phyloP scores from a whole-genome alignment of 2,329 filamentous ascomycete genomes.

The Claviceps fusiformis region DNA sequence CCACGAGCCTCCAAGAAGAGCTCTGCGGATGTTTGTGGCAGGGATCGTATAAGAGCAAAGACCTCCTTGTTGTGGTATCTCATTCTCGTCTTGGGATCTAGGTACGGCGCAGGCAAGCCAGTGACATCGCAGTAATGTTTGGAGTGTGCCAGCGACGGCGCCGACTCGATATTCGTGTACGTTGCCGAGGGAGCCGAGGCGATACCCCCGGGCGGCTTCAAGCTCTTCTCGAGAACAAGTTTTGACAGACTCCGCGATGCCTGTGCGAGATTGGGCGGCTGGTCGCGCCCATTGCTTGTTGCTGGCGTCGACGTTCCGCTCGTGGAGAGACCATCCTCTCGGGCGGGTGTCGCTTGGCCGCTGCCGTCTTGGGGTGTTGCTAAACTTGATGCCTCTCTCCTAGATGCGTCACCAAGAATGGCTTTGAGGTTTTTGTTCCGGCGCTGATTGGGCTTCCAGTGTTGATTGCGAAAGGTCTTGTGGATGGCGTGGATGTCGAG shows the following conservation, averaged over 20 bases:
- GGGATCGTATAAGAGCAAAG: slow-evolving; percentile 65
- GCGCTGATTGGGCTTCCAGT: slow-evolving; percentile 85
- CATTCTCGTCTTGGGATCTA: slow-evolving; percentile 87
- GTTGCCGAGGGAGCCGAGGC: slow-evolving; percentile 55
- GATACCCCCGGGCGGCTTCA: slow-evolving; percentile 24
- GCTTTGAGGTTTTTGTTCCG: slow-evolving; percentile 99
- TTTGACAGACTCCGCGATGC: slow-evolving; percentile 77
- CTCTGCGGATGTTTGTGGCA: slow-evolving; percentile 75
- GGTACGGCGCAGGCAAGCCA: slow-evolving; percentile 78
- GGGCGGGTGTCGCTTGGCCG: slow-evolving; percentile 54
- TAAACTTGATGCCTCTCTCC: slow-evolving; percentile 77
- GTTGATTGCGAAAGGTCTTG: slow-evolving; percentile 79
- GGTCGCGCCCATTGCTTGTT: slow-evolving; percentile 24
- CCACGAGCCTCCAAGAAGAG: slow-evolving; percentile 80
- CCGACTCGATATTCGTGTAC: slow-evolving; percentile 93
- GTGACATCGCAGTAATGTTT: slow-evolving; percentile 95
- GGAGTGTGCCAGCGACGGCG: slow-evolving; percentile 71
- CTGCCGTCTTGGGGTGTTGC: slow-evolving; percentile 65
- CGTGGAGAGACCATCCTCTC: slow-evolving; percentile 40
- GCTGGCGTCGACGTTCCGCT: slow-evolving; percentile 46
- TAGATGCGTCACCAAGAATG: slow-evolving; percentile 76
- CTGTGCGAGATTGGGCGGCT: slow-evolving; percentile 66
- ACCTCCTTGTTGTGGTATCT: slow-evolving; percentile 90
- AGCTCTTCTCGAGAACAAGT: slow-evolving; percentile 75
- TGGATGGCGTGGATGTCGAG: slow-evolving; percentile 80